phyloP scores from a whole-genome alignment of 768 basidiomycete genomes.

The Chlorophyllum brunneum region DNA sequence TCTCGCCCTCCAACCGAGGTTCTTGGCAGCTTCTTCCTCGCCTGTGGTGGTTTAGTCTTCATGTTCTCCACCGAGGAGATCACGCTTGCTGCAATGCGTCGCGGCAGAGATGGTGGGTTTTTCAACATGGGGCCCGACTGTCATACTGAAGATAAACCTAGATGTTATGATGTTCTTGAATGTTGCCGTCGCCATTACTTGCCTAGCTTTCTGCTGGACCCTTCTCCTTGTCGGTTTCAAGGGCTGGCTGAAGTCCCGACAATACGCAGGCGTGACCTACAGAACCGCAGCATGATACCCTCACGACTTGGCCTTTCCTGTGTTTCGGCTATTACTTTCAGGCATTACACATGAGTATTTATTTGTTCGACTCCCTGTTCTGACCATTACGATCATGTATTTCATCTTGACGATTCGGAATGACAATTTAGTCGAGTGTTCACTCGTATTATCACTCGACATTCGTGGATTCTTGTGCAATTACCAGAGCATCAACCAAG shows the following conservation, averaged over 20 bases:
- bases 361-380: neutral
- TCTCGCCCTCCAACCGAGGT: slow-evolving; percentile 93
- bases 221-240: slow-evolving; percentile 73
- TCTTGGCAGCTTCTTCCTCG: slow-evolving; percentile 80
- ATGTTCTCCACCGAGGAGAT: slow-evolving; percentile 89
- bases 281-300: slow-evolving; percentile 22
- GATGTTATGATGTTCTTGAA: slow-evolving; percentile 91
- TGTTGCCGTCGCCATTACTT: slow-evolving; percentile 81
- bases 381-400: slow-evolving; percentile 2
- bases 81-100: slow-evolving; percentile 87
- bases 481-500: slow-evolving; percentile 23
- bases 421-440: neutral
- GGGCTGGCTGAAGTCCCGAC: slow-evolving; percentile 64
- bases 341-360: slow-evolving; percentile 4
- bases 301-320: slow-evolving; percentile 12
- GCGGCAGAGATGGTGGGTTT: slow-evolving; percentile 73
- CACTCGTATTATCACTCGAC: neutral
- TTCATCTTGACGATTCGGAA: neutral
- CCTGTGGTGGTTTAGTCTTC: slow-evolving; percentile 86
- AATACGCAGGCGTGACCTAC: slow-evolving; percentile 26
- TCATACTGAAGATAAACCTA: slow-evolving; percentile 21
- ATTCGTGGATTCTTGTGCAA: neutral
- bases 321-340: neutral
- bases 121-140: neutral
- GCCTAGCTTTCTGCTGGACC: slow-evolving; percentile 83